Conservation (phyloP, 2,329 filamentous ascomycete species). For the Blumeria graminis region DNA sequence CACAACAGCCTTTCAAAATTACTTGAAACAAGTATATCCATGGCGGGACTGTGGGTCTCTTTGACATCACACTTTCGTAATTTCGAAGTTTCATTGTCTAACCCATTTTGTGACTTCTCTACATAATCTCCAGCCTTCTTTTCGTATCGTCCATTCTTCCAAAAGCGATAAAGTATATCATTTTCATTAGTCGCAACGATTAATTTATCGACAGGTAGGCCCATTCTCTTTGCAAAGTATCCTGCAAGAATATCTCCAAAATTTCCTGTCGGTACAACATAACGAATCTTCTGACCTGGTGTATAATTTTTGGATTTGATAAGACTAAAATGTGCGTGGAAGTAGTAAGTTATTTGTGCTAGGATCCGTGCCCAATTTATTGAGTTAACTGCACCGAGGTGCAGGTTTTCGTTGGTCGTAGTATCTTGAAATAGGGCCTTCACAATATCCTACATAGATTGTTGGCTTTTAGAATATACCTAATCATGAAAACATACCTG, state of each 20-base stretch:
- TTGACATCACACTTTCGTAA: constrained; percentile 51
- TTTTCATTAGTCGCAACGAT: constrained; percentile 93
- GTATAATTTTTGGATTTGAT: constrained; percentile 34
- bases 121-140: constrained; percentile 47
- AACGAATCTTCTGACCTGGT: constrained; percentile 46
- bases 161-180: constrained; percentile 90
- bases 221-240: constrained; percentile 82
- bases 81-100: constrained; percentile 30
- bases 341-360: constrained; percentile 94
- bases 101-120: constrained; percentile 27
- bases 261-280: constrained; percentile 85
- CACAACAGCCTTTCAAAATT: constrained; percentile 94
- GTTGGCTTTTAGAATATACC: background rate
- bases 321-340: constrained; percentile 77
- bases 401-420: constrained; percentile 58
- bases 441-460: constrained; percentile 45
- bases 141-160: constrained; percentile 71
- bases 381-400: constrained; percentile 81
- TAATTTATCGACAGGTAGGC: constrained; percentile 66
- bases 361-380: constrained; percentile 94
- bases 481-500: constrained; percentile 28
- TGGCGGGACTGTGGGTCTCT: constrained; percentile 80
- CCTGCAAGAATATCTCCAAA: constrained; percentile 88
- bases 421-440: constrained; percentile 78
- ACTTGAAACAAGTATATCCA: constrained; percentile 91